phyloP scores from a whole-genome alignment of 371 early-diverging fungal species.

The Parasitella parasitica region DNA sequence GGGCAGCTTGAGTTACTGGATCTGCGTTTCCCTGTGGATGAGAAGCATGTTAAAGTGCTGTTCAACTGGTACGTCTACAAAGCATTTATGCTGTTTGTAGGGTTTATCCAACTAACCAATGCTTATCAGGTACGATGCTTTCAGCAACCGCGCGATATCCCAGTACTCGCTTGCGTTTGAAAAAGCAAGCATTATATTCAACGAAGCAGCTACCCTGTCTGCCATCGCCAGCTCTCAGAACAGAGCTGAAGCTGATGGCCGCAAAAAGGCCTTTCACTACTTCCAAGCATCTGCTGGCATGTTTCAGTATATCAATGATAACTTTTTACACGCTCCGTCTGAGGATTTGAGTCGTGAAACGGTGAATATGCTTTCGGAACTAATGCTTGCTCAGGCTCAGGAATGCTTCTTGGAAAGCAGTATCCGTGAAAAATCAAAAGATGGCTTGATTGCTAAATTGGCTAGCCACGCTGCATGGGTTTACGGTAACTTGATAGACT shows the following conservation, averaged over 20 bases:
- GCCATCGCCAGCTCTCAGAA: slow-evolving; percentile 73
- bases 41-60: slow-evolving; percentile 80
- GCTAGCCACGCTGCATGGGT: slow-evolving; percentile 82
- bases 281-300: slow-evolving; percentile 93
- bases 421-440: slow-evolving; percentile 82
- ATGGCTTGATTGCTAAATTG: slow-evolving; percentile 82
- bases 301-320: slow-evolving; percentile 93
- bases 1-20: slow-evolving; percentile 95
- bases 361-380: slow-evolving; percentile 76
- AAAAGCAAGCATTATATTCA: slow-evolving; percentile 94
- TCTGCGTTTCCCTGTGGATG: slow-evolving; percentile 89
- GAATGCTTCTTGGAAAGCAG: slow-evolving; percentile 91
- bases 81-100: neutral
- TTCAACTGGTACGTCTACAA: slow-evolving; percentile 80
- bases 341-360: slow-evolving; percentile 88
- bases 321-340: slow-evolving; percentile 95
- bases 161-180: slow-evolving; percentile 95
- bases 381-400: slow-evolving; percentile 95
- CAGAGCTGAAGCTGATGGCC: slow-evolving; percentile 72
- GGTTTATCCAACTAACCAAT: neutral
- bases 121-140: slow-evolving; percentile 78
- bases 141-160: slow-evolving; percentile 52
- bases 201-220: slow-evolving; percentile 81
- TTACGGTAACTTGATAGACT: slow-evolving; percentile 72
- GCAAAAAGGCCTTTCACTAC: slow-evolving; percentile 82